Percentiles rank a stretch among this genome's conserved stretches.
Evolutionary conservation across 768 basidiomycete genomes (phyloP).

Genomic region (Asterophora parasitica): DNA sequence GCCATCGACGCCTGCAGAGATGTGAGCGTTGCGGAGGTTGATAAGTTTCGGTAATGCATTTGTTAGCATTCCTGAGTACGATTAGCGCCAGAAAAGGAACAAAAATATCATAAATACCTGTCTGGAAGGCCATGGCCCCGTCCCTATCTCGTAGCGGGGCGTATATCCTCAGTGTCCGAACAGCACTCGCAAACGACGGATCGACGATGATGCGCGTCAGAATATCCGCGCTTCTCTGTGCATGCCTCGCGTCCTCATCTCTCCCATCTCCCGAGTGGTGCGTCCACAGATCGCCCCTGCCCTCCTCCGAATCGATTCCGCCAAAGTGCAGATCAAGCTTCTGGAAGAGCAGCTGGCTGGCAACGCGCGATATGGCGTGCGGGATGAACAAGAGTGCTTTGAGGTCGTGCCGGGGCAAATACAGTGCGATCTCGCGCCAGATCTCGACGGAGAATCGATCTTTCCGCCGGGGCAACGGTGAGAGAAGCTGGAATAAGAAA

Average conservation of each 20-base stretch:
- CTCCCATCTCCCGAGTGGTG: conserved; percentile 15
- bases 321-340: conserved; percentile 60
- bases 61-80: conserved; percentile 53
- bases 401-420: conserved; percentile 60
- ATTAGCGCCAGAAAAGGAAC: background rate
- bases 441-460: conserved; percentile 64
- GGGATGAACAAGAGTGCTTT: conserved; percentile 61
- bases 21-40: conserved; percentile 56
- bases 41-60: conserved; percentile 62
- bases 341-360: conserved; percentile 61
- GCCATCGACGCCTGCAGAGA: conserved; percentile 51
- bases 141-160: conserved; percentile 44
- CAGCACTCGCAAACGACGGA: conserved; percentile 49
- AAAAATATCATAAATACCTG: conserved; percentile 33
- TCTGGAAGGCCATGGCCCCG: conserved; percentile 58
- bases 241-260: conserved; percentile 46
- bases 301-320: conserved; percentile 25
- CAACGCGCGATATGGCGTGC: conserved; percentile 62
- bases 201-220: conserved; percentile 63
- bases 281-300: conserved; percentile 14
- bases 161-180: conserved; percentile 56
- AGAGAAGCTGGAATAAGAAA: conserved; percentile 35
- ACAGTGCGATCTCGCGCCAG: conserved; percentile 65
- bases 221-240: conserved; percentile 67
- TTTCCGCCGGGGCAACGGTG: conserved; percentile 37